Evolutionary conservation across 176 grass and related monocot species (phyloP).

Genomic region (Microstegium vimineum): DNA sequence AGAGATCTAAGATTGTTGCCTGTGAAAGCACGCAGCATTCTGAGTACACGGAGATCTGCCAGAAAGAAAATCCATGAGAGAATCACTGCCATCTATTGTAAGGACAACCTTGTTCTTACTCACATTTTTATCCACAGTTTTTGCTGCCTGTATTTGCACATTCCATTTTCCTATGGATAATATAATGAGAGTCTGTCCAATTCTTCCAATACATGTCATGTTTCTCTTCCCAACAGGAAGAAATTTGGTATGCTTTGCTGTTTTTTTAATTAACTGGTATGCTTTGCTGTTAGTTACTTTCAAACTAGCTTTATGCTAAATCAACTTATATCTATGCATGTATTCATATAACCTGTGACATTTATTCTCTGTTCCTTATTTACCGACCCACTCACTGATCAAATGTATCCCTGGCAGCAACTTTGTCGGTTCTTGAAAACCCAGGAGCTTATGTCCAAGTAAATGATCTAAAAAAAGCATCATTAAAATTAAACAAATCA

Average conservation of each 20-base stretch:
- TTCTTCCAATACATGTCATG: not conserved
- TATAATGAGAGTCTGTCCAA: not conserved
- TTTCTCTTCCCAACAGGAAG: not conserved
- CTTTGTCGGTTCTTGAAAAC: conserved; percentile 50
- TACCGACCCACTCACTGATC: not conserved
- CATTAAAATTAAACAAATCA: conserved; percentile 54
- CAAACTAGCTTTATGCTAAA: not conserved
- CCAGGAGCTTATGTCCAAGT: conserved; percentile 32
- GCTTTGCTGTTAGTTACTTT: not conserved
- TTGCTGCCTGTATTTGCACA: not conserved
- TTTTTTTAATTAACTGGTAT: not conserved
- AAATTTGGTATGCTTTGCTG: not conserved
- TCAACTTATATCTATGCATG: not conserved
- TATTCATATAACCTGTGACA: not conserved
- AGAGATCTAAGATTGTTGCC: conserved; percentile 79
- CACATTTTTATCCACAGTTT: not conserved
- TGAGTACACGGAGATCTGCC: conserved; percentile 52
- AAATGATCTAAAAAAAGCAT: conserved; percentile 52
- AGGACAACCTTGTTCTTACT: not conserved
- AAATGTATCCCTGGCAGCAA: conserved; percentile 23
- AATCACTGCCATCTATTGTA: conserved; percentile 64
- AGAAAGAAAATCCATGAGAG: conserved; percentile 90
- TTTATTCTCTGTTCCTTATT: not conserved
- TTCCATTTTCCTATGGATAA: not conserved
- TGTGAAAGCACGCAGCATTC: conserved; percentile 39